These are phyloP conservation scores for Metschnikowia amazonensis DNA, from an alignment of 805 yeast genomes.

Conservation along the genomic window DNA sequence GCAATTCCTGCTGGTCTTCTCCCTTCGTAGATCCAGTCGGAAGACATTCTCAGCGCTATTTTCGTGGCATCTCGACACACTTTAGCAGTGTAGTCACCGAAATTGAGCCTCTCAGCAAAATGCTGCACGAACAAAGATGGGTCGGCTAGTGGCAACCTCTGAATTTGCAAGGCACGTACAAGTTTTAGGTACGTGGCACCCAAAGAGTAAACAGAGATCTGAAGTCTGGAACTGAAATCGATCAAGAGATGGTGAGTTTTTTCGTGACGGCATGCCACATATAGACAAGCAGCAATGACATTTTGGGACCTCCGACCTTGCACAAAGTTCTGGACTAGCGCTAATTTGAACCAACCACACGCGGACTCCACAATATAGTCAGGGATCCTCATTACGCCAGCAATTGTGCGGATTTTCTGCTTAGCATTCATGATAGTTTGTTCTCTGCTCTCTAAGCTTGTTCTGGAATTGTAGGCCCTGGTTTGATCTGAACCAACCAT, in stretches of 20 bases:
- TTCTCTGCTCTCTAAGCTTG: conserved; percentile 79
- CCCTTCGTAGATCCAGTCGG: conserved; percentile 96
- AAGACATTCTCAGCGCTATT: conserved; percentile 84
- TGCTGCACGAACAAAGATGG: conserved; percentile 93
- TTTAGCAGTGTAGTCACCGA: conserved; percentile 67
- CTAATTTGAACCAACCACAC: conserved; percentile 82
- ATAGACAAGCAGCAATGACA: conserved; percentile 91
- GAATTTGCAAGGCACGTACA: conserved; percentile 80
- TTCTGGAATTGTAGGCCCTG: conserved; percentile 66
- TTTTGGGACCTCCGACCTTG: conserved; percentile 97
- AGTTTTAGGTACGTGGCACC: conserved; percentile 94
- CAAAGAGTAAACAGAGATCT: conserved; percentile 86
- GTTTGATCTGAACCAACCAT: conserved; percentile 86
- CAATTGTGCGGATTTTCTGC: conserved; percentile 72
- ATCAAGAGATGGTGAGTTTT: conserved; percentile 93
- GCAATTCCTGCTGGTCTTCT: conserved; percentile 98
- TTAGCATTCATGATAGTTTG: conserved; percentile 85
- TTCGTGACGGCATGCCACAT: conserved; percentile 89
- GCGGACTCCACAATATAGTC: conserved; percentile 86
- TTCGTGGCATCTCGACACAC: conserved; percentile 85
- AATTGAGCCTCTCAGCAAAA: conserved; percentile 82
- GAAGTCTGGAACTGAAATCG: conserved; percentile 87
- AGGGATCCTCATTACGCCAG: conserved; percentile 73
- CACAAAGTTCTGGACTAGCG: conserved; percentile 83
- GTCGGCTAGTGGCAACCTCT: conserved; percentile 81